Conservation (phyloP, 306 rosid genomes). For the Prunus fruticosa region DNA sequence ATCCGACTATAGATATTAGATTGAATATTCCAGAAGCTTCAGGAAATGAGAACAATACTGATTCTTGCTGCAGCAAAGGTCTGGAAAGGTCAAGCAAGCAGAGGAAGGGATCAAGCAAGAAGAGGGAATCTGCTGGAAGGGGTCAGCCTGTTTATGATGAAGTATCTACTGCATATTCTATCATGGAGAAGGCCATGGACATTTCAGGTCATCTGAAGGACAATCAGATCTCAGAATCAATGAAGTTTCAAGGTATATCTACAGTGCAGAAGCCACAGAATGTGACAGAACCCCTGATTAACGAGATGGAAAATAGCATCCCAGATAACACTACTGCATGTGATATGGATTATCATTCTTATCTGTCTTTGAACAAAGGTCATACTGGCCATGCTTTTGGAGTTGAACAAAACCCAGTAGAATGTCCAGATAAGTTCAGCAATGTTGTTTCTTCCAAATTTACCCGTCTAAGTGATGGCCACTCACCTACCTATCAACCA, state of each 20-base stretch:
- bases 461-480: background rate
- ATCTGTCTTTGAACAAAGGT: background rate
- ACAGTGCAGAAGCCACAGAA: background rate
- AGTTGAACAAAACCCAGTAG: background rate
- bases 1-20: background rate
- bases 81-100: conserved; percentile 7
- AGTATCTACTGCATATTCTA: conserved; percentile 7
- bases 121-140: background rate
- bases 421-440: background rate
- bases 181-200: background rate
- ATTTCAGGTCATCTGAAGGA: background rate
- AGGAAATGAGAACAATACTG: conserved; percentile 1
- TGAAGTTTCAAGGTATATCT: background rate
- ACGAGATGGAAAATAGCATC: background rate
- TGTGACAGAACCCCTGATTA: background rate
- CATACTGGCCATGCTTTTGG: conserved; percentile 1
- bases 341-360: conserved; percentile 1
- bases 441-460: background rate
- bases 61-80: background rate
- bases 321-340: background rate
- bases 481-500: background rate
- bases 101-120: conserved; percentile 2
- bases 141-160: background rate
- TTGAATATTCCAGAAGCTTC: background rate
- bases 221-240: background rate